These are phyloP conservation scores for Mychonastes homosphaera DNA, from an alignment of 139 green algal species.

Conservation along the genomic window DNA sequence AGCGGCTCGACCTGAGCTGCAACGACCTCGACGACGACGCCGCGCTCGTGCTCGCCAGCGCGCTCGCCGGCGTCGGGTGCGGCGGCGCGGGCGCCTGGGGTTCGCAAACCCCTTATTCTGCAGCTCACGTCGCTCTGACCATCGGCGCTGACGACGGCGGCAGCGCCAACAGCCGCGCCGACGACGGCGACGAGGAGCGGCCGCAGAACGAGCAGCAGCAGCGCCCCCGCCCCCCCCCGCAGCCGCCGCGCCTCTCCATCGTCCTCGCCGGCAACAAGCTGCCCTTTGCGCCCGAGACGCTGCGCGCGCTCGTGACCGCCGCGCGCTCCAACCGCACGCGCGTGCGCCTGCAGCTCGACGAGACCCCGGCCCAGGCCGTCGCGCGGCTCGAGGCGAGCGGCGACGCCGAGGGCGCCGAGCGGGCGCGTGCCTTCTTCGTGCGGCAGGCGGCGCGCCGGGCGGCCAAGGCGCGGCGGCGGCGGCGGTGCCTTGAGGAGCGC, in stretches of 20 bases:
- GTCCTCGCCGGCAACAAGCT: slow-evolving; percentile 19
- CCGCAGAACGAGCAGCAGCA: too few relatives aligned
- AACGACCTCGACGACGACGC: slow-evolving; percentile 15
- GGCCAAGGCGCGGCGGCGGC: not conserved
- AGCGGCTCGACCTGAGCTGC: slow-evolving; percentile 20
- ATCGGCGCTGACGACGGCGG: too few relatives aligned
- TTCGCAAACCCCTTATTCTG: too few relatives aligned
- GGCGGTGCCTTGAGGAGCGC: not conserved
- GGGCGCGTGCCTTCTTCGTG: not conserved
- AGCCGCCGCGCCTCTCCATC: too few relatives aligned
- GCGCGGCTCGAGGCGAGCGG: too few relatives aligned
- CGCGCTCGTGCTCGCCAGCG: slow-evolving; percentile 10
- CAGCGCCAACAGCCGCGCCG: too few relatives aligned
- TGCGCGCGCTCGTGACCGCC: slow-evolving; percentile 7
- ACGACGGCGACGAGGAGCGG: too few relatives aligned
- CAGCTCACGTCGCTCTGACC: too few relatives aligned
- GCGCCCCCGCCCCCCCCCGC: too few relatives aligned
- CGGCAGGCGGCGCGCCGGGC: not conserved
- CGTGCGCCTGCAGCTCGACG: not conserved
- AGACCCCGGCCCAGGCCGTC: not conserved
- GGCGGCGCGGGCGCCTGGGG: too few relatives aligned
- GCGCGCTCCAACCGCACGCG: not conserved
- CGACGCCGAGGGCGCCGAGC: not conserved
- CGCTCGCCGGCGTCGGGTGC: slow-evolving; percentile 1
- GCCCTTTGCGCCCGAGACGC: slow-evolving; percentile 13